These are phyloP conservation scores for Aspergillus terreus DNA, from an alignment of 2,329 filamentous ascomycete species.

Conservation along the genomic window DNA sequence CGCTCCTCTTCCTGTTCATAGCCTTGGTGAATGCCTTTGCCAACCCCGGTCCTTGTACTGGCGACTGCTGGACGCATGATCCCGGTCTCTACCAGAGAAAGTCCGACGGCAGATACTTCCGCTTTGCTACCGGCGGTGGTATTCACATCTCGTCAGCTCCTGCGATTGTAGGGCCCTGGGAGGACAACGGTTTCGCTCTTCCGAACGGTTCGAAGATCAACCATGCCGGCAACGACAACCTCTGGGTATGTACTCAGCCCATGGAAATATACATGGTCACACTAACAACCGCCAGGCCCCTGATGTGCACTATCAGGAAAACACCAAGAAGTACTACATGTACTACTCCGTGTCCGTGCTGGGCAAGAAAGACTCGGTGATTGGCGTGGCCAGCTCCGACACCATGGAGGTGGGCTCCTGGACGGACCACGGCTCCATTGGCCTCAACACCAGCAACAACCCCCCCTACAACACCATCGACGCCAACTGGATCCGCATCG, in stretches of 20 bases:
- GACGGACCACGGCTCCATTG: conserved; percentile 34
- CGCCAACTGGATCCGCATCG: conserved; percentile 48
- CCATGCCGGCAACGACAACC: conserved; percentile 43
- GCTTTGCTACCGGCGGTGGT: conserved; percentile 51
- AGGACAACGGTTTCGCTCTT: conserved; percentile 44
- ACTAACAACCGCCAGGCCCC: conserved; percentile 48
- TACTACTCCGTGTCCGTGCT: conserved; percentile 64
- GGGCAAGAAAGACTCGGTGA: conserved; percentile 58
- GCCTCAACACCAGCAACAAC: conserved; percentile 33
- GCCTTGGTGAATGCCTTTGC: conserved; percentile 26
- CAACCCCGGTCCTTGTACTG: conserved; percentile 28
- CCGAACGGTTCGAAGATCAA: conserved; percentile 43
- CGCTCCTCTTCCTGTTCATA: conserved; percentile 20
- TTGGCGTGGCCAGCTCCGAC: conserved; percentile 54
- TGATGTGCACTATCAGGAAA: conserved; percentile 56
- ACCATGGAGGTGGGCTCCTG: conserved; percentile 37
- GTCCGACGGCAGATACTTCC: conserved; percentile 51
- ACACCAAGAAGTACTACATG: conserved; percentile 52
- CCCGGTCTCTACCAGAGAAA: conserved; percentile 47
- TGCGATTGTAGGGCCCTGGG: conserved; percentile 49
- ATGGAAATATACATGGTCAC: neutral
- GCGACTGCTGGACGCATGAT: conserved; percentile 43
- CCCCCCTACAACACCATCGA: conserved; percentile 61
- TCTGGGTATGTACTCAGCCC: conserved; percentile 42
- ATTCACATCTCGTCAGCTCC: conserved; percentile 47